Base-by-base conservation (phyloP, 306 rosid species). In the Sicyos baderoa region DNA sequence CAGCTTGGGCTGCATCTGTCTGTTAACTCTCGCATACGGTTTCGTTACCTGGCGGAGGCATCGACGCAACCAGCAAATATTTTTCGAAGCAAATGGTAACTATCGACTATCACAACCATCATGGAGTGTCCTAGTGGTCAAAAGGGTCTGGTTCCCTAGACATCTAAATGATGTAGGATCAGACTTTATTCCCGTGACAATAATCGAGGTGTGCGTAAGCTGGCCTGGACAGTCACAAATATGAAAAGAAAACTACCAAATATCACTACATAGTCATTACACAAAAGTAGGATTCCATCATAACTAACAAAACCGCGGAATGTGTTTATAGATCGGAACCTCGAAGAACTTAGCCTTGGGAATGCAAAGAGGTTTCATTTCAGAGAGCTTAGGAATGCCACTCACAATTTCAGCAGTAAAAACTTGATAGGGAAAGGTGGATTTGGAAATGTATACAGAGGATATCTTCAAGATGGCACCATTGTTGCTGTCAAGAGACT, bases 31-130 rank as follows among this genome's bases (percentile, higher is more conserved):
- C 10, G 96, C 87, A 7, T 82, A 85, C 62, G 96, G 91, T 73
- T 85, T 88, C 87, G 77, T 89, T 80, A 80, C 84, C 35, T 90
- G 99, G 99, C 83, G 90, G 95, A 85, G 89, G 74, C 95, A 84
- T 73, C 84, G 89, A 68, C 80, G 76, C 74, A 90, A 79, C 86
- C 78, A 88, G 78, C 97, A 93, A 68, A 85, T 90, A 72, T 93
- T 90, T 87, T 93, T 86, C 55, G 98, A 89, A 48, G 78, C 81
- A 12, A 88, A 80, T 58, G 97, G 99, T 93, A 44, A 64, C 70
- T 23, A 29, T 5, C 35, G 4, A 29, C 2, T 29, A 29, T 29
- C 35, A 29, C 35, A 29, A 29, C 35, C 29, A 25, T 25, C 29
- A 25, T 25, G 29, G 29, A 25, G 3, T 25, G 29, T 1, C 29